A percentile compares a stretch with the other conserved stretches of the same genome.
These are phyloP conservation scores for Heritiera fomes DNA, from an alignment of 345 rosid genomes.

Conservation along the genomic window DNA sequence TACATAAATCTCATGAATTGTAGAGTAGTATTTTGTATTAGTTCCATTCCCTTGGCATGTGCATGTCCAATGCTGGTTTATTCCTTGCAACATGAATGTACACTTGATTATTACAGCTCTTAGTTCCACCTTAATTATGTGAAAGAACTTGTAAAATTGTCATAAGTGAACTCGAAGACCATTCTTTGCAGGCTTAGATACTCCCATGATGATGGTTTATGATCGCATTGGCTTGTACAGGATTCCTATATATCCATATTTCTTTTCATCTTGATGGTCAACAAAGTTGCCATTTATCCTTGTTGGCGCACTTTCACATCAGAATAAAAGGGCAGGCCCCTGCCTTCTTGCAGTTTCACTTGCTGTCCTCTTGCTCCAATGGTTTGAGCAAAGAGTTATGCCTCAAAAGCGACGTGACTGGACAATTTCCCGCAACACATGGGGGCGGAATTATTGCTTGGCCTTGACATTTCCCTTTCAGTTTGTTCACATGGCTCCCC, in stretches of 20 bases:
- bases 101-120: too few relatives aligned
- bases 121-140: too few relatives aligned
- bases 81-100: not conserved
- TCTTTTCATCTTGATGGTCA: conserved; percentile 16
- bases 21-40: not conserved
- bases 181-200: not conserved
- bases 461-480: conserved; percentile 37
- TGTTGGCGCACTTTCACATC: conserved; percentile 33
- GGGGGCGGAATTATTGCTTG: conserved; percentile 38
- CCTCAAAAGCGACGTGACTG: conserved; percentile 42
- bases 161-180: not conserved
- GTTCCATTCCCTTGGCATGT: not conserved
- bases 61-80: not conserved
- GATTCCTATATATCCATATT: not conserved
- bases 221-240: conserved; percentile 17
- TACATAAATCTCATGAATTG: not conserved
- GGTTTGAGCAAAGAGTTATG: conserved; percentile 21
- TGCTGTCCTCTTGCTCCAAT: conserved; percentile 24
- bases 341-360: conserved; percentile 14
- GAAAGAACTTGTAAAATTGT: too few relatives aligned
- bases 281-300: conserved; percentile 30
- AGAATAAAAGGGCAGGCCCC: conserved; percentile 27
- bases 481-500: conserved; percentile 15
- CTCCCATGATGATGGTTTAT: conserved; percentile 5
- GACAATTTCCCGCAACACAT: conserved; percentile 36